Evolutionary conservation across 768 basidiomycete genomes (phyloP).

Genomic region (Stropharia rugosoannulata): DNA sequence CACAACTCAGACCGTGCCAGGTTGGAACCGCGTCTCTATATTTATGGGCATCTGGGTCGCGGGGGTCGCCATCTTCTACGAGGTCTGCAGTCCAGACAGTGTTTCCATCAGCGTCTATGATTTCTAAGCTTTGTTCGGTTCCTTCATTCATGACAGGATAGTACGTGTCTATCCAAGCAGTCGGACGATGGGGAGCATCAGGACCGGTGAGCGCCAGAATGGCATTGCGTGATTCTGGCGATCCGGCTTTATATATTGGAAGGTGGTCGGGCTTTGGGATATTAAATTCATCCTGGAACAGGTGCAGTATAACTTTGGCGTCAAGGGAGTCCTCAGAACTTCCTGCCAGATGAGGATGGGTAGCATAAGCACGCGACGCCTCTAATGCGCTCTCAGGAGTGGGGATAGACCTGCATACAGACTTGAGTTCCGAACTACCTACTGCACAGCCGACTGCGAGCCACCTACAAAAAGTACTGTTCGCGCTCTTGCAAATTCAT

Average conservation of each 20-base stretch:
- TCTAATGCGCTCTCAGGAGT: slow-evolving; percentile 54
- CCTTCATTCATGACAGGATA: slow-evolving; percentile 87
- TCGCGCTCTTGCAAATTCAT: slow-evolving; percentile 27
- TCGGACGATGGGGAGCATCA: slow-evolving; percentile 44
- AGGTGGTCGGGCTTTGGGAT: slow-evolving; percentile 38
- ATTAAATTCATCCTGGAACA: slow-evolving; percentile 67
- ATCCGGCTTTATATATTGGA: slow-evolving; percentile 75
- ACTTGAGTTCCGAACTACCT: background rate
- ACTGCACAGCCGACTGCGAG: background rate
- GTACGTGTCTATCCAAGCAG: slow-evolving; percentile 85
- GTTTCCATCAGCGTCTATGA: slow-evolving; percentile 55
- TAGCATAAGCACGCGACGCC: slow-evolving; percentile 57
- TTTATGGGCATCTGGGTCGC: slow-evolving; percentile 70
- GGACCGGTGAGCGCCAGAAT: slow-evolving; percentile 54
- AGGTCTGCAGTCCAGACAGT: slow-evolving; percentile 71
- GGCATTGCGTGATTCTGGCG: slow-evolving; percentile 61
- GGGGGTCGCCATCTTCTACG: slow-evolving; percentile 64
- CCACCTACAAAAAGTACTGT: slow-evolving; percentile 30
- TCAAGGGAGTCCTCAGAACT: slow-evolving; percentile 58
- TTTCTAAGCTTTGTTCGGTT: slow-evolving; percentile 63
- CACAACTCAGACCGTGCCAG: slow-evolving; percentile 86
- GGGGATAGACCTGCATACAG: slow-evolving; percentile 38
- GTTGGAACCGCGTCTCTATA: slow-evolving; percentile 67
- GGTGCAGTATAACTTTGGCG: slow-evolving; percentile 63
- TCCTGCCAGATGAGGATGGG: slow-evolving; percentile 74